Percentiles rank a stretch among this genome's conserved stretches.
Conservation (phyloP, 495 filamentous ascomycete species). For the Parathielavia appendiculata region DNA sequence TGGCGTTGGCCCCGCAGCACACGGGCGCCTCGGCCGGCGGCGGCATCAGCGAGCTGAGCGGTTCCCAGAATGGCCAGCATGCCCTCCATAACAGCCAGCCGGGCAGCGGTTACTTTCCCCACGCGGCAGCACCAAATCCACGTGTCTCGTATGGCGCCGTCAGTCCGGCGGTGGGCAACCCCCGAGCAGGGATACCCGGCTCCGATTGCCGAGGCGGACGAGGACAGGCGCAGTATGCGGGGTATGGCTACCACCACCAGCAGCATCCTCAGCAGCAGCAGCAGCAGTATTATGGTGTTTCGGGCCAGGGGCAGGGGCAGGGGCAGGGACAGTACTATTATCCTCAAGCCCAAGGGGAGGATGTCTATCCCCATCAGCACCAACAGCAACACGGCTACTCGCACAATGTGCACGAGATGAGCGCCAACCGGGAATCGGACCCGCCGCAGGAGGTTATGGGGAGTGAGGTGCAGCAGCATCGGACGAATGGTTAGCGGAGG, state of each 20-base stretch:
- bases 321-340: not conserved
- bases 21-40: conserved; percentile 18
- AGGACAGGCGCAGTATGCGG: conserved; percentile 2
- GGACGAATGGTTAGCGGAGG: not conserved
- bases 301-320: not conserved
- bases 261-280: conserved; percentile 12
- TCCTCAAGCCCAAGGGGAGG: conserved; percentile 2
- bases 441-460: conserved; percentile 22
- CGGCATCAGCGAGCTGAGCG: conserved; percentile 20
- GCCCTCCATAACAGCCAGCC: not conserved
- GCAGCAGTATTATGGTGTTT: conserved; percentile 3
- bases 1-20: conserved; percentile 14
- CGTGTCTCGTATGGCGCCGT: not conserved
- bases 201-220: conserved; percentile 20
- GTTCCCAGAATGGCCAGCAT: conserved; percentile 7
- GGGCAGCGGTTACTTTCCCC: not conserved
- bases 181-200: conserved; percentile 7
- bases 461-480: not conserved
- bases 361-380: conserved; percentile 5
- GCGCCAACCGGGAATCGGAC: conserved; percentile 10
- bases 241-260: not conserved
- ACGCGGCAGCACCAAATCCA: not conserved
- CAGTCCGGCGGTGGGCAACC: not conserved
- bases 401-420: conserved; percentile 17
- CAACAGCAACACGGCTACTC: conserved; percentile 10